Conservation (phyloP, 1,139 yeast genomes). For the Meyerozyma carpophila region DNA sequence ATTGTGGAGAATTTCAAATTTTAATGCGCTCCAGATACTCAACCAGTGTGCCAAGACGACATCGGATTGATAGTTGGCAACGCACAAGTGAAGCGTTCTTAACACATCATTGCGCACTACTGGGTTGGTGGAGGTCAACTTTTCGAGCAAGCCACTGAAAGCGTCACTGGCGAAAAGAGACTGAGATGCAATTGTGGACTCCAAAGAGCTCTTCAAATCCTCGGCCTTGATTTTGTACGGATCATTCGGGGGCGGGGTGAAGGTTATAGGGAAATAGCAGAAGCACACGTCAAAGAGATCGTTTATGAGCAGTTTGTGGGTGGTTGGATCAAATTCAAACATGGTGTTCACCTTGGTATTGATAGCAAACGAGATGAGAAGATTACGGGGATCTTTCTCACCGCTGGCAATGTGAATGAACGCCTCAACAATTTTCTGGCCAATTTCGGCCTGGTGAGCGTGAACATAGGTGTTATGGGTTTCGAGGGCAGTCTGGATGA, state of each 20-base stretch:
- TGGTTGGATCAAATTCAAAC: conserved; percentile 35
- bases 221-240: conserved; percentile 78
- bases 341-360: conserved; percentile 43
- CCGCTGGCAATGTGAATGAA: conserved; percentile 72
- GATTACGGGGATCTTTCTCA: conserved; percentile 91
- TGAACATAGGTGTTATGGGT: conserved; percentile 14
- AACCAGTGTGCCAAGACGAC: conserved; percentile 58
- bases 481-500: conserved; percentile 35
- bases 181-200: conserved; percentile 59
- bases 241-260: conserved; percentile 88
- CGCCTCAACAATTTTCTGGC: conserved; percentile 43
- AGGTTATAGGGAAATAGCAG: conserved; percentile 95
- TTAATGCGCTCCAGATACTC: conserved; percentile 81
- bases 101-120: conserved; percentile 74
- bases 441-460: conserved; percentile 10
- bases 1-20: conserved; percentile 79
- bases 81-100: conserved; percentile 53
- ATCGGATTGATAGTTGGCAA: conserved; percentile 44
- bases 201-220: conserved; percentile 59
- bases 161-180: conserved; percentile 65
- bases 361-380: conserved; percentile 63
- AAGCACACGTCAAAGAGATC: conserved; percentile 84
- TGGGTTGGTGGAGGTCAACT: conserved; percentile 78
- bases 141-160: conserved; percentile 74
- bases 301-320: conserved; percentile 33